Evolutionary conservation across 2,329 filamentous ascomycete species (phyloP).

Genomic region (Xenoacremonium recifei): DNA sequence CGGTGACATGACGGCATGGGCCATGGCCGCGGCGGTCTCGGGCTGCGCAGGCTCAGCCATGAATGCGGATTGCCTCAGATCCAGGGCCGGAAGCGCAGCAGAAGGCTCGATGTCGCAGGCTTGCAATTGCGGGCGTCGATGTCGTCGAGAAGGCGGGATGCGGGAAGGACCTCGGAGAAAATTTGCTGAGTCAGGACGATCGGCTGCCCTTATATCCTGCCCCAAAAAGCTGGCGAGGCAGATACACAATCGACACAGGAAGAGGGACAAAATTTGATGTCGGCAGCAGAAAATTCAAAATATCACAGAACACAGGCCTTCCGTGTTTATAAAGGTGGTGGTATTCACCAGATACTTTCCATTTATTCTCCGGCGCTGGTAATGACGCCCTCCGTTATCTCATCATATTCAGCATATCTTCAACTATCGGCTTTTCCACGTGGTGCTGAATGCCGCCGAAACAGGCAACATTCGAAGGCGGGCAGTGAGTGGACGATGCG

Average conservation of each 20-base stretch:
- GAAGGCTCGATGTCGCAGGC: constrained; percentile 15
- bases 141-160: constrained; percentile 23
- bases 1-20: constrained; percentile 30
- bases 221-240: constrained; percentile 33
- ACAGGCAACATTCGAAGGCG: no score
- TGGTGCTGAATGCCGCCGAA: no score
- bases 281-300: constrained; percentile 19
- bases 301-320: no score
- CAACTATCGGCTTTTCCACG: no score
- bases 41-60: constrained; percentile 42
- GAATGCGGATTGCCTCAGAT: constrained; percentile 30
- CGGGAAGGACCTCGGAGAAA: constrained; percentile 37
- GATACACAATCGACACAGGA: constrained; percentile 39
- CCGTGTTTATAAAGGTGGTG: no score
- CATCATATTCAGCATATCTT: no score
- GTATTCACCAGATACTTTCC: no score
- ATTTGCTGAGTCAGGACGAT: constrained; percentile 40
- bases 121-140: constrained; percentile 17
- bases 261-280: constrained; percentile 19
- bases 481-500: no score
- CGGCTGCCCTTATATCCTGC: constrained; percentile 40
- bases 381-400: no score
- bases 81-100: constrained; percentile 22
- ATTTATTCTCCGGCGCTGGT: no score
- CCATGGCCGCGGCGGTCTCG: constrained; percentile 30